These are phyloP conservation scores for Sclerotinia spermophila DNA, from an alignment of 2,329 filamentous ascomycete species.

Conservation along the genomic window DNA sequence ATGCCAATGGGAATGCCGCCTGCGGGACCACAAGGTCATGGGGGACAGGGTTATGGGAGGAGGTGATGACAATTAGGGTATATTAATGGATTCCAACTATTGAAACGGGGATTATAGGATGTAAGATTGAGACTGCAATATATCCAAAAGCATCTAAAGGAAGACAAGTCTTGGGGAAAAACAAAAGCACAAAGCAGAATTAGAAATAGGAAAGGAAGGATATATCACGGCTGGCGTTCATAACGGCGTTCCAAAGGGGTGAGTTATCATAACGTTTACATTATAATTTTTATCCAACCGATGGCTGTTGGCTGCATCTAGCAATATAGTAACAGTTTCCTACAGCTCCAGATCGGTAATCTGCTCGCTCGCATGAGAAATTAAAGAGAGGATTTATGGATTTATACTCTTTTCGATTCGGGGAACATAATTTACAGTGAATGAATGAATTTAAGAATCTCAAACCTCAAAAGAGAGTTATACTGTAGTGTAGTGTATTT, in stretches of 20 bases:
- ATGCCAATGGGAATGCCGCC: conserved; percentile 34
- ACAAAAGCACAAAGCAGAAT: no score
- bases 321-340: neutral
- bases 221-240: conserved; percentile 10
- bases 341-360: neutral
- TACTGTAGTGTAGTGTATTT: no score
- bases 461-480: no score
- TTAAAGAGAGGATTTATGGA: neutral
- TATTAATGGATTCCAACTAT: neutral
- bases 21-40: conserved; percentile 26
- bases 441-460: no score
- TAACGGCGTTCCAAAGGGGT: conserved; percentile 1
- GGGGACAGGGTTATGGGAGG: conserved; percentile 22
- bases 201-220: neutral
- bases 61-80: neutral
- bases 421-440: no score
- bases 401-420: no score
- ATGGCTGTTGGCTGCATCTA: neutral
- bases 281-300: neutral
- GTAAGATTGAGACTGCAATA: neutral
- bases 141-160: no score
- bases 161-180: no score
- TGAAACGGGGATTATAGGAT: neutral
- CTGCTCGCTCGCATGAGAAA: neutral
- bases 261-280: neutral